phyloP scores from a whole-genome alignment of 371 early-diverging fungal genomes.

The Choanephora cucurbitarum region DNA sequence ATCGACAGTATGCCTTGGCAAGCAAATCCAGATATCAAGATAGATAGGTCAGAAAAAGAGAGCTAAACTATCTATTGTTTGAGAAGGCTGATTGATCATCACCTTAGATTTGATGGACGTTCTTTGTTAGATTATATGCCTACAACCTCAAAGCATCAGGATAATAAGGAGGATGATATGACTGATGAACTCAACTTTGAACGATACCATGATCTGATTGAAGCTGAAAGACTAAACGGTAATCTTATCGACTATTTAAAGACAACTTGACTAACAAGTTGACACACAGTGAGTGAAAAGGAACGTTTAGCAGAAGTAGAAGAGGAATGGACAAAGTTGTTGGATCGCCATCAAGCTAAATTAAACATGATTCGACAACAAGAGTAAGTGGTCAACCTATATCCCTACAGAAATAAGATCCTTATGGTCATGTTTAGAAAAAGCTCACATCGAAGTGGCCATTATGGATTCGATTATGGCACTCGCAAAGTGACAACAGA shows the following conservation, averaged over 20 bases:
- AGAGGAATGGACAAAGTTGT: slow-evolving; percentile 54
- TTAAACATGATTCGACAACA: slow-evolving; percentile 38
- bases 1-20: slow-evolving; percentile 61
- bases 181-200: slow-evolving; percentile 56
- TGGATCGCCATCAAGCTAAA: slow-evolving; percentile 56
- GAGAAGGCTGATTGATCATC: too few relatives aligned
- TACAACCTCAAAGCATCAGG: slow-evolving; percentile 12
- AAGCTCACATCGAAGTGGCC: slow-evolving; percentile 11
- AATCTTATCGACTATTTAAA: slow-evolving; percentile 9
- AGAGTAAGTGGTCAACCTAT: slow-evolving; percentile 14
- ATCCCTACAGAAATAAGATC: background rate
- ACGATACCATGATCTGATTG: slow-evolving; percentile 59
- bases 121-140: slow-evolving; percentile 58
- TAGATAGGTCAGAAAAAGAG: slow-evolving; percentile 40
- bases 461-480: slow-evolving; percentile 48
- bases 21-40: slow-evolving; percentile 49
- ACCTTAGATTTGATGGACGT: slow-evolving; percentile 58
- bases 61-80: background rate
- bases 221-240: slow-evolving; percentile 56
- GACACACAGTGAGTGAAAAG: slow-evolving; percentile 44
- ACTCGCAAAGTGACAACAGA: slow-evolving; percentile 19
- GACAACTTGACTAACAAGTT: background rate
- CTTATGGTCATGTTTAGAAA: too few relatives aligned
- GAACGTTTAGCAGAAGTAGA: slow-evolving; percentile 52
- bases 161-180: slow-evolving; percentile 42